Conservation (phyloP, 2,329 filamentous ascomycete genomes). For the Cytospora paraplurivora region DNA sequence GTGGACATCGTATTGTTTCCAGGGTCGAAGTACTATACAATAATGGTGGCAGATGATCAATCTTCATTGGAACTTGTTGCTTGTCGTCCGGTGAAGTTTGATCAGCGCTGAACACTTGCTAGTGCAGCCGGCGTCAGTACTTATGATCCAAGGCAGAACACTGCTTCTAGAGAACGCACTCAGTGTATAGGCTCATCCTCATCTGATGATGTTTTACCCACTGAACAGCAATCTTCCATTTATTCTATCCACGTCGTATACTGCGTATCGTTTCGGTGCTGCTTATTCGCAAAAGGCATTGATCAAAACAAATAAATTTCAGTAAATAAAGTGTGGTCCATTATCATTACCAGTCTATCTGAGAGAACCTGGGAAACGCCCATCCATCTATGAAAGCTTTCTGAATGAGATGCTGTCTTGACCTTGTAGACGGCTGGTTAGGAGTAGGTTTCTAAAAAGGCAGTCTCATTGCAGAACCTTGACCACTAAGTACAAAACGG, state of each 20-base stretch:
- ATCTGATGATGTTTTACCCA: background rate
- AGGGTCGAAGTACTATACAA: too few relatives aligned
- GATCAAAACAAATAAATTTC: background rate
- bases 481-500: slow-evolving; percentile 27
- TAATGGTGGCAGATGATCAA: too few relatives aligned
- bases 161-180: background rate
- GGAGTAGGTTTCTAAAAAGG: slow-evolving; percentile 20
- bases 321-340: slow-evolving; percentile 14
- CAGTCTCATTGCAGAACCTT: slow-evolving; percentile 27
- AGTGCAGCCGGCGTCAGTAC: too few relatives aligned
- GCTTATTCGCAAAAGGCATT: background rate
- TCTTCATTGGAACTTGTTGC: too few relatives aligned
- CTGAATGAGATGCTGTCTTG: slow-evolving; percentile 10
- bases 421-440: slow-evolving; percentile 3
- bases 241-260: too few relatives aligned
- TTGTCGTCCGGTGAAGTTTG: too few relatives aligned
- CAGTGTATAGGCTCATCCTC: background rate
- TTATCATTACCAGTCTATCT: slow-evolving; percentile 25
- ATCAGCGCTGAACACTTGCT: too few relatives aligned
- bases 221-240: background rate
- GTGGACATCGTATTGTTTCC: too few relatives aligned
- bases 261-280: background rate
- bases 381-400: slow-evolving; percentile 18
- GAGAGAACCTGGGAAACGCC: slow-evolving; percentile 20
- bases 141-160: background rate